phyloP scores from a whole-genome alignment of 768 basidiomycete genomes.

The Xanthoconium stramineum region DNA sequence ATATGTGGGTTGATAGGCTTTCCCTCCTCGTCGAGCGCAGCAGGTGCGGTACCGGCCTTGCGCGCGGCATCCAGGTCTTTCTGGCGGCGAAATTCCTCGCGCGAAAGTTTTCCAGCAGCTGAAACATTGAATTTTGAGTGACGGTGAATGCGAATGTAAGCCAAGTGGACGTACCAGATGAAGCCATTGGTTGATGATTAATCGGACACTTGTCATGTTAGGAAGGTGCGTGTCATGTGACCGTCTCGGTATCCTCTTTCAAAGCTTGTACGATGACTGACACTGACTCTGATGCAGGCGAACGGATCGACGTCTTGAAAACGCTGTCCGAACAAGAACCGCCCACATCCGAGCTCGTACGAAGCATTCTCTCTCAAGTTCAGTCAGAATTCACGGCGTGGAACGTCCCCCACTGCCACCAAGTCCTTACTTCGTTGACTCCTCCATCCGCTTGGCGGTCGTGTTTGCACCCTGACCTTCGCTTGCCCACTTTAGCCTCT shows the following conservation, averaged over 20 bases:
- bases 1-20: constrained; percentile 98
- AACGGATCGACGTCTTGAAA: constrained; percentile 9
- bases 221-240: constrained; percentile 6
- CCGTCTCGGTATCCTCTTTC: background rate
- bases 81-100: constrained; percentile 92
- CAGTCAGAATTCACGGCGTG: constrained; percentile 24
- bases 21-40: constrained; percentile 93
- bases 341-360: constrained; percentile 11
- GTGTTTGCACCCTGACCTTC: constrained; percentile 10
- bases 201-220: background rate
- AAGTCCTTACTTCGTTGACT: constrained; percentile 13
- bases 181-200: constrained; percentile 19
- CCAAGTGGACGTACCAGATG: constrained; percentile 20
- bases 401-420: constrained; percentile 14
- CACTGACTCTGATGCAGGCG: constrained; percentile 7
- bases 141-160: background rate
- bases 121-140: background rate
- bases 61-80: constrained; percentile 98
- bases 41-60: constrained; percentile 96
- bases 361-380: constrained; percentile 18
- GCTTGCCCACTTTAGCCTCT: background rate
- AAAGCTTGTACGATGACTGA: background rate
- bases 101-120: constrained; percentile 79
- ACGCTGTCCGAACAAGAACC: constrained; percentile 2
- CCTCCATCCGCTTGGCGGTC: constrained; percentile 16